Evolutionary conservation across 371 early-diverging fungal genomes (phyloP), one percentile per base, ranked within the genome.

Genomic region (Actinomortierella ambigua): DNA sequence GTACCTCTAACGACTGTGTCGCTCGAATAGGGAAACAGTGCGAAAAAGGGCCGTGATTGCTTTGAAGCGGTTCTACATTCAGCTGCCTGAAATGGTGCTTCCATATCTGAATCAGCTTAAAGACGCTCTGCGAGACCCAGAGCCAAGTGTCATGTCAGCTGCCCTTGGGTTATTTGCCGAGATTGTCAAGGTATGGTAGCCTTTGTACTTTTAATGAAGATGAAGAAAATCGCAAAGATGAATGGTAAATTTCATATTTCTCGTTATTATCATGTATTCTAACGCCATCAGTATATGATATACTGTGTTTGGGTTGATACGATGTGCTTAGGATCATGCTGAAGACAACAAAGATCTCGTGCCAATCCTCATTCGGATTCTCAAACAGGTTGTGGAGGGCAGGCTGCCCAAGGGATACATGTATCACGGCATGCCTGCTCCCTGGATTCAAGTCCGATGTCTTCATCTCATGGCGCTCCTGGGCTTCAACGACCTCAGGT

Each of bases 61-160:
- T n/a, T 39, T 73, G 4, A 66, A 57, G 22, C 63, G 54, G 43
- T 66, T 73, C 57, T 73, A 67, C 50, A 50, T 47, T 14, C 67
- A 46, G 3, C 54, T 63, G 34, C 24, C 63, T n/a, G 67, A 63
- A 46, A 47, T 63, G 54, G 50, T 73, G 34, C 39, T 42, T 7
- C 66, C 73, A 0, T 63, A 67, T 57, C 61, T 73, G 1, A 53
- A 63, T 47, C 67, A 63, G 48, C 56, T 73, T 20, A 66, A 57
- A 50, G 51, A 51, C 41, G 49, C 58, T 9, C 73, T 73, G 20
- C 59, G 53, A 28, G 73, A 73, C 24, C 57, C 63, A 1, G 73
- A 73, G 40, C 73, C 73, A 34, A 73, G 73, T 17, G 73, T 73
- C 57, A 73, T 73, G 73, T 73, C 73, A 6, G 73, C 73, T 3